Evolutionary conservation across 345 rosid species (phyloP), one percentile per base, ranked within the genome.

Genomic region (Carallia pectinifolia): DNA sequence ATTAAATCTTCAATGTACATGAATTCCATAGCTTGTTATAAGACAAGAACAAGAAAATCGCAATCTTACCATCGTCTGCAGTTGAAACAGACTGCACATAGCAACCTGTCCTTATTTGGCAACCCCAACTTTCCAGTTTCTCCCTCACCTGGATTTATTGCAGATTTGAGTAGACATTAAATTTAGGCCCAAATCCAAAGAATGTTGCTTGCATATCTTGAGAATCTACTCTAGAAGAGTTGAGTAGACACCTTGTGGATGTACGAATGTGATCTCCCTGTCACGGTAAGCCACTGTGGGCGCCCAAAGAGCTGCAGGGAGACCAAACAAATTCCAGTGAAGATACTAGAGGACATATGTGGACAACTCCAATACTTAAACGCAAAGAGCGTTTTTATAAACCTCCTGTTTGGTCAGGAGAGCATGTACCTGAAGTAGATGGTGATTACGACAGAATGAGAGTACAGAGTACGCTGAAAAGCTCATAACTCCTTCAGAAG

Each of bases 271-370:
- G 98, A 93, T 65, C 91, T 85, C 66, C 84, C 30, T 60, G 72
- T 77, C 53, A 93, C 93, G 23, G 95, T 91, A 40, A 94, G 88
- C 98, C 96, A 94, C 61, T 88, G 97, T 38, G 97, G 98, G 33
- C 92, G 87, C 48, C 97, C 96, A 76, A 88, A 82, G 67, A 91
- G 80, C 98, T 93, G 79, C 63, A 76, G 2, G 52, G 36, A 53
- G 5, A 8, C 16, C n/a, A 34, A 64, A 38, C 50, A 52, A 17
- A 58, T 54, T 30, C 48, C 34, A 27, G 16, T 30, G 58, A 50
- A 56, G 53, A 33, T 13, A 4, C 6, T 10, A n/a, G 4, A 3
- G 13, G 13, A 47, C 7, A 13, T 19, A 40, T 34, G 23, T 38
- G 23, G 15, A 44, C 13, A 15, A 12, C 53, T 54, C 60, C 17